Evolutionary conservation across 768 basidiomycete genomes (phyloP).

Genomic region (Naematelia encephala): DNA sequence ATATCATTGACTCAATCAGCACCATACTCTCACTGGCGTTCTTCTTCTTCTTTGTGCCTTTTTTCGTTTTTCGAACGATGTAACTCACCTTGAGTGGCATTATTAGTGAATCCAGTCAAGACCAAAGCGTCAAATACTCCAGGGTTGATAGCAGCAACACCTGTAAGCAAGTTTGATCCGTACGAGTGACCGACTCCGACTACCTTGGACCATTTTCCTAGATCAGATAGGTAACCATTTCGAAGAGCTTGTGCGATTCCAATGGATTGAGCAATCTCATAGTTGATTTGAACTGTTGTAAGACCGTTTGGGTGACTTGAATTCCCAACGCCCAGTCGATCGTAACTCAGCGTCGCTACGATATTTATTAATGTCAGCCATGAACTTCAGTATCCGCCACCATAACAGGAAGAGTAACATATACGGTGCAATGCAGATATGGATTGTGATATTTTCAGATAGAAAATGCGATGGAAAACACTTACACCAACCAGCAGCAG

Average conservation of each 20-base stretch:
- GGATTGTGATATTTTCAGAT: not conserved
- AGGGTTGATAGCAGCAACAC: conserved; percentile 19
- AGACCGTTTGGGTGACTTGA: conserved; percentile 37
- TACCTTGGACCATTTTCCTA: conserved; percentile 21
- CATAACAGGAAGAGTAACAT: too few species aligned
- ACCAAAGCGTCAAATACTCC: conserved; percentile 21
- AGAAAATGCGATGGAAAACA: too few species aligned
- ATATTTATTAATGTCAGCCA: too few species aligned
- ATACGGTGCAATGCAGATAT: too few species aligned
- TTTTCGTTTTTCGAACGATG: too few species aligned
- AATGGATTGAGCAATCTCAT: conserved; percentile 32
- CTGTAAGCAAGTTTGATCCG: conserved; percentile 18
- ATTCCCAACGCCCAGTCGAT: conserved; percentile 35
- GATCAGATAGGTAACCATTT: conserved; percentile 17
- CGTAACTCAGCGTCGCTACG: conserved; percentile 35
- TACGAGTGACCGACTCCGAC: conserved; percentile 39
- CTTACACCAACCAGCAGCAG: conserved; percentile 24
- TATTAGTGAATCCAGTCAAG: conserved; percentile 35
- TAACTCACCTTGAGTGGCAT: too few species aligned
- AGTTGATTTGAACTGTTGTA: conserved; percentile 30
- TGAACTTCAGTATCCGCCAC: too few species aligned
- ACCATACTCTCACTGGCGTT: too few species aligned
- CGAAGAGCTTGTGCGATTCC: conserved; percentile 25
- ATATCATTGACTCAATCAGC: too few species aligned
- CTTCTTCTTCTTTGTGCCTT: too few species aligned